phyloP scores from a whole-genome alignment of 306 rosid genomes.

The Abrus precatorius region DNA sequence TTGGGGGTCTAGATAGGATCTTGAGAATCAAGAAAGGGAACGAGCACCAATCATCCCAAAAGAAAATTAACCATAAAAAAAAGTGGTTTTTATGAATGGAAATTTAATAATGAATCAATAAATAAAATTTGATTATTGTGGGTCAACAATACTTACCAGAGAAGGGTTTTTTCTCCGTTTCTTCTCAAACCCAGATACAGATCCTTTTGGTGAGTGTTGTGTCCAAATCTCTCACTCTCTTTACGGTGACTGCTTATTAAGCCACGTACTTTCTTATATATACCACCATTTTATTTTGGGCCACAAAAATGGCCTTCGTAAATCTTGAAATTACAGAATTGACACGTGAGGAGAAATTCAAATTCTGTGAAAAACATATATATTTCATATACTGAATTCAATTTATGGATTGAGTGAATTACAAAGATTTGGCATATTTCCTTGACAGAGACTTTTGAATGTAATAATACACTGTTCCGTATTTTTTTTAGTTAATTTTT shows the following conservation, averaged over 20 bases:
- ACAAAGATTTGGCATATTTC: too few relatives aligned
- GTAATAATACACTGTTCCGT: too few relatives aligned
- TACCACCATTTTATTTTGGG: background rate
- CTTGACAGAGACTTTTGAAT: too few relatives aligned
- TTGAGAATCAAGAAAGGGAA: conserved; percentile 22
- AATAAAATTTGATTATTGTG: background rate
- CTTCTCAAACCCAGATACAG: conserved; percentile 1
- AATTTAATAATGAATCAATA: background rate
- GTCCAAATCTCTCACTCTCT: conserved; percentile 30
- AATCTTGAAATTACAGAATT: conserved; percentile 5
- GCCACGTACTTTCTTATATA: conserved; percentile 27
- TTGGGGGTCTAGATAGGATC: background rate
- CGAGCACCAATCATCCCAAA: background rate
- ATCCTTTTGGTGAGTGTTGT: conserved; percentile 18
- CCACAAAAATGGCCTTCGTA: background rate
- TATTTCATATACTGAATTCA: background rate
- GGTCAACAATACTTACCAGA: conserved; percentile 36
- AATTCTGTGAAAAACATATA: background rate
- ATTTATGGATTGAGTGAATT: background rate
- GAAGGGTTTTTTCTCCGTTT: background rate
- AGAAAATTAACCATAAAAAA: conserved; percentile 20
- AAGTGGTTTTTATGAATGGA: background rate
- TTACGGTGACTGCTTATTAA: background rate
- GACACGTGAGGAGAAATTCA: background rate
- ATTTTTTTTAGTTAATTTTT: too few relatives aligned